phyloP scores from a whole-genome alignment of 2,329 filamentous ascomycete genomes.

The Claviceps sp. region DNA sequence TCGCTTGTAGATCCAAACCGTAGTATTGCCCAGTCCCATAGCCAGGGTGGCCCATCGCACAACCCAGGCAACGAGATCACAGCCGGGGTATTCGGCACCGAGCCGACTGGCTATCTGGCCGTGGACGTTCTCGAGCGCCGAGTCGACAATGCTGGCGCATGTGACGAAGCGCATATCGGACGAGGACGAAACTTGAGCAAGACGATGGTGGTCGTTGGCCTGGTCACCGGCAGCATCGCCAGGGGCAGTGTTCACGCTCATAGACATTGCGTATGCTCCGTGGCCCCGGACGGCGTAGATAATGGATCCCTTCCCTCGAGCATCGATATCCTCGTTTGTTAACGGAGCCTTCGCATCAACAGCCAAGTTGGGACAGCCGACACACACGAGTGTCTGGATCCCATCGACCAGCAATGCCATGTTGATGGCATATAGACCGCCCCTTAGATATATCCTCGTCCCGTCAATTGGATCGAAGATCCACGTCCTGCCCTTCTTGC shows the following conservation, averaged over 20 bases:
- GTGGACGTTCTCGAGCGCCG: constrained; percentile 35
- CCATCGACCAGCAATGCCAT: constrained; percentile 38
- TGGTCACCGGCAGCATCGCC: constrained; percentile 4
- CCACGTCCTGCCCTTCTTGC: constrained; percentile 32
- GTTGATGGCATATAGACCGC: constrained; percentile 44
- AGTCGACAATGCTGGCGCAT: constrained; percentile 31
- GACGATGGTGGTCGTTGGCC: constrained; percentile 13
- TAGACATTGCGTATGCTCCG: constrained; percentile 33
- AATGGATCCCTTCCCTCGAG: constrained; percentile 30
- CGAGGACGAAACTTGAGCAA: constrained; percentile 17
- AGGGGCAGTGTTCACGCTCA: constrained; percentile 13
- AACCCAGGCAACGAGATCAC: constrained; percentile 43
- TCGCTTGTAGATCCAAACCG: constrained; percentile 42
- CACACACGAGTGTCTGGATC: constrained; percentile 33
- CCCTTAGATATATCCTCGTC: constrained; percentile 41
- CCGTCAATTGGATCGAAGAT: constrained; percentile 49
- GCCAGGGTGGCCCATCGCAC: constrained; percentile 40
- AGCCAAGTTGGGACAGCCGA: constrained; percentile 34
- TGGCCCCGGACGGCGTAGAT: constrained; percentile 34
- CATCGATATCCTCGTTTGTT: constrained; percentile 30
- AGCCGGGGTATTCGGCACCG: constrained; percentile 29
- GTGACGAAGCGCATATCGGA: constrained; percentile 30
- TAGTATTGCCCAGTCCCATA: constrained; percentile 37
- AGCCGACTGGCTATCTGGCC: constrained; percentile 28
- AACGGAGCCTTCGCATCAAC: constrained; percentile 25